Conservation (phyloP, 73 alveolate species). For the Diophrys appendiculata region DNA sequence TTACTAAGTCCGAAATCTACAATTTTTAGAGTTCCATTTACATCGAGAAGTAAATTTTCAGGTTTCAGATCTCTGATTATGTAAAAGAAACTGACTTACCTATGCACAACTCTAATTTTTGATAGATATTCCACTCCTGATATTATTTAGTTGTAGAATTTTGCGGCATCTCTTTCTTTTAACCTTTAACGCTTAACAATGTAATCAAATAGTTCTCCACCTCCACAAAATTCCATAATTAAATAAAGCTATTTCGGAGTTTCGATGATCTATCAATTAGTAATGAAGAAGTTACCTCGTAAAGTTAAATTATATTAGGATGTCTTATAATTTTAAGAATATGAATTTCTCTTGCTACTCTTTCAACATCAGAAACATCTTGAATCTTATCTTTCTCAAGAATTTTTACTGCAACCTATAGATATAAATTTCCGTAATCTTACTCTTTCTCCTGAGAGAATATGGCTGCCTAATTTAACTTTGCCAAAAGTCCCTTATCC, state of each 20-base stretch:
- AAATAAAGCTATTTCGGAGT: constrained; percentile 67
- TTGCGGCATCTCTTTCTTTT: constrained; percentile 73
- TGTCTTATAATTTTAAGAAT: constrained; percentile 34
- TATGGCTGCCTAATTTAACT: constrained; percentile 47
- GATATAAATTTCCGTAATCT: too few species aligned
- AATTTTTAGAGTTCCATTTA: constrained; percentile 63
- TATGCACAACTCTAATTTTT: constrained; percentile 5
- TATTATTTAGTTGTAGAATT: constrained; percentile 83
- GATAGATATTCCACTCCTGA: constrained; percentile 79
- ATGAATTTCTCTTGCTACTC: constrained; percentile 42
- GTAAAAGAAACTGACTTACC: constrained; percentile 1
- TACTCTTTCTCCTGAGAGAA: constrained; percentile 63
- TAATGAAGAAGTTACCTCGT: constrained; percentile 19
- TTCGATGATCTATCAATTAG: constrained; percentile 65
- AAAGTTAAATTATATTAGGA: constrained; percentile 24
- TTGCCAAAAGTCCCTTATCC: constrained; percentile 58
- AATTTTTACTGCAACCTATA: constrained; percentile 20
- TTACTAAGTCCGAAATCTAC: constrained; percentile 81
- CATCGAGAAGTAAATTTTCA: constrained; percentile 77
- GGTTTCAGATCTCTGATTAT: constrained; percentile 81
- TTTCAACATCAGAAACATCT: constrained; percentile 29
- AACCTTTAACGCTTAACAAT: constrained; percentile 63
- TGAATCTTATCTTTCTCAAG: constrained; percentile 32
- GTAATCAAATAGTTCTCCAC: constrained; percentile 87
- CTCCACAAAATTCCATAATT: constrained; percentile 80